phyloP scores from a whole-genome alignment of 2,329 filamentous ascomycete species.

The Colletotrichum acutatum region DNA sequence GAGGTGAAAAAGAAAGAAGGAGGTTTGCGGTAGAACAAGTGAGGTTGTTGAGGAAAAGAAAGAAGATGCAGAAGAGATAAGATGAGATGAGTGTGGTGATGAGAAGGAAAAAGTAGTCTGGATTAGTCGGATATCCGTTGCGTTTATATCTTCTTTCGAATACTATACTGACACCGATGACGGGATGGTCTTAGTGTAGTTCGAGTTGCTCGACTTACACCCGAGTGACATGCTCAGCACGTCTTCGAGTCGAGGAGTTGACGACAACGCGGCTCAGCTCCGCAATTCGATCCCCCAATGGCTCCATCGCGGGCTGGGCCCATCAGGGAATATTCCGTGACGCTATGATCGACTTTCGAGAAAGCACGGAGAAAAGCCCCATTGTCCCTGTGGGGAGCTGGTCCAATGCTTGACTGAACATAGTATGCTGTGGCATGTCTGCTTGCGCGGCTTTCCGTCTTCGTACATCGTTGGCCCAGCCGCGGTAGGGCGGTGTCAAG shows the following conservation, averaged over 20 bases:
- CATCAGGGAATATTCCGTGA: slow-evolving; percentile 3
- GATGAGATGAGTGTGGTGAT: slow-evolving; percentile 19
- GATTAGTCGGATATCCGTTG: not conserved
- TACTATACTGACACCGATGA: not conserved
- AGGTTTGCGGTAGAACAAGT: not conserved
- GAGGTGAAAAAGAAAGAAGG: not conserved
- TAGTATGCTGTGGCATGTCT: slow-evolving; percentile 5
- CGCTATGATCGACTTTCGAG: slow-evolving; percentile 7
- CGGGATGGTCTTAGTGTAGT: not conserved
- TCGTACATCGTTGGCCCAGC: not conserved
- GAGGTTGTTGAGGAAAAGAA: slow-evolving; percentile 18
- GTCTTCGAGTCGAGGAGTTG: slow-evolving; percentile 1
- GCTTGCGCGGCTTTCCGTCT: slow-evolving; percentile 21
- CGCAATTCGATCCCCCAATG: slow-evolving; percentile 8
- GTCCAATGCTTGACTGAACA: slow-evolving; percentile 2
- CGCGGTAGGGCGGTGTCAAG: slow-evolving; percentile 20
- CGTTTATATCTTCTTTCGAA: slow-evolving; percentile 18
- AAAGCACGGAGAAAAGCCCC: slow-evolving; percentile 4
- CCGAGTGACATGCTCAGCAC: not conserved
- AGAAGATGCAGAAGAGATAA: slow-evolving; percentile 8
- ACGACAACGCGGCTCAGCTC: slow-evolving; percentile 14
- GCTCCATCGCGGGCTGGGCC: slow-evolving; percentile 11
- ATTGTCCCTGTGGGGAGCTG: not conserved
- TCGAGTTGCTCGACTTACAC: not conserved
- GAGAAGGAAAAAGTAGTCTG: not conserved